Evolutionary conservation across 352 stramenopile species (phyloP), one percentile per base, ranked within the genome.

Genomic region (Aphanomyces stellatus): DNA sequence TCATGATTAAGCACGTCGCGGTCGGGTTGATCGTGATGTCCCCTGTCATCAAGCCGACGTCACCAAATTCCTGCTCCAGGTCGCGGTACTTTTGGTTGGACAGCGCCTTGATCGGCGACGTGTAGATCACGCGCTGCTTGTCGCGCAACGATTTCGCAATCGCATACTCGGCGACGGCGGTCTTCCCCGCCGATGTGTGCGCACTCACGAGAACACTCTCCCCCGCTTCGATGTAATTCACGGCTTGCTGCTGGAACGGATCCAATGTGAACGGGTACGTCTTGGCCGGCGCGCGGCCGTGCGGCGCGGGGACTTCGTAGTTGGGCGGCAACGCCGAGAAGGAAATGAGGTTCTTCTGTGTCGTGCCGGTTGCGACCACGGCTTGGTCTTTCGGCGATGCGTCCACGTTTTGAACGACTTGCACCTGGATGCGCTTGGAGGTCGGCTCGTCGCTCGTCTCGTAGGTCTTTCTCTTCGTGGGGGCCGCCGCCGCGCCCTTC

Each of bases 31-130:
- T 92, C 34, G 85, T 96, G 34, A 99, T 95, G 74, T 99, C 97
- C 22, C 96, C 97, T 7, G 97, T 99, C 72, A 99, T 98, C 7
- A 99, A 70, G 2, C 96, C 97, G 33, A 99, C 95, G 75, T 98
- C 91, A 1, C 89, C 91, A 73, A 97, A 98, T 62, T 95, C 93
- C 30, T 85, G 79, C 35, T 90, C 92, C 71, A 99, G 98, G 70
- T 99, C 96, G 37, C 96, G 85, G 77, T 98, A 99, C 80, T 99
- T 99, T 75, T 99, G 96, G 74, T 99, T 99, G 19, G 85, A 97
- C 35, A 99, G 76, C 37, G 96, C 96, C 73, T 99, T 99, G 70
- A 99, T 99, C 0, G 97, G 96, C 35, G 91, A 98, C 25, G 97
- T 99, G 79, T 99, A 99, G 61, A 99, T 97, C 33, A 85, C 95